Conservation (phyloP, 2,329 filamentous ascomycete species). For the Trichoderma sp. region DNA sequence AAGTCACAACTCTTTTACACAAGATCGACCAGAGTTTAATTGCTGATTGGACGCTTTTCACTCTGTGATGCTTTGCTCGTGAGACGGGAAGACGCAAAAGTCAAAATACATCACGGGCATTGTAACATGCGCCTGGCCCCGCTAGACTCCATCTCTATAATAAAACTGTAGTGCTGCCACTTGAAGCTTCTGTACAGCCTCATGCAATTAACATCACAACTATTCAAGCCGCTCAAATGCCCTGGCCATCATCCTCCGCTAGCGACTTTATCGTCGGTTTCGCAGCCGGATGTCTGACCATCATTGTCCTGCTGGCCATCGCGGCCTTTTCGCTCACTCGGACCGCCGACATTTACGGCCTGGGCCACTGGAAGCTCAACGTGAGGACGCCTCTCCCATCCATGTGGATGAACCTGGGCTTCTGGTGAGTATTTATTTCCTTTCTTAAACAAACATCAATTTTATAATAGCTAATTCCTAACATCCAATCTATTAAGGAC, state of each 20-base stretch:
- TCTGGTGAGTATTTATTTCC: slow-evolving; percentile 39
- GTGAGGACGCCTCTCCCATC: slow-evolving; percentile 43
- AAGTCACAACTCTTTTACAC: not conserved
- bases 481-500: slow-evolving; percentile 29
- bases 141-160: not conserved
- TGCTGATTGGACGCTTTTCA: not conserved
- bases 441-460: not conserved
- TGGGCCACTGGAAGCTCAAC: slow-evolving; percentile 58
- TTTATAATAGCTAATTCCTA: not conserved
- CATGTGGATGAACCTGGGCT: slow-evolving; percentile 67
- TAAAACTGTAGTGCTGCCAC: not conserved
- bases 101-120: not conserved
- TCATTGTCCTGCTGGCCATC: not conserved
- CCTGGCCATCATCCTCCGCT: not conserved
- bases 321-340: not conserved
- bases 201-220: not conserved
- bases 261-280: not conserved
- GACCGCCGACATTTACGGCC: slow-evolving; percentile 41
- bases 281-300: not conserved
- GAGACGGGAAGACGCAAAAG: not conserved
- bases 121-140: not conserved
- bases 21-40: too few relatives aligned
- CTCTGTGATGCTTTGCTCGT: not conserved
- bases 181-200: too few relatives aligned
- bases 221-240: not conserved